Evolutionary conservation across 257 asterid genomes (phyloP).

Genomic region (Nicotiana tomentosiformis): DNA sequence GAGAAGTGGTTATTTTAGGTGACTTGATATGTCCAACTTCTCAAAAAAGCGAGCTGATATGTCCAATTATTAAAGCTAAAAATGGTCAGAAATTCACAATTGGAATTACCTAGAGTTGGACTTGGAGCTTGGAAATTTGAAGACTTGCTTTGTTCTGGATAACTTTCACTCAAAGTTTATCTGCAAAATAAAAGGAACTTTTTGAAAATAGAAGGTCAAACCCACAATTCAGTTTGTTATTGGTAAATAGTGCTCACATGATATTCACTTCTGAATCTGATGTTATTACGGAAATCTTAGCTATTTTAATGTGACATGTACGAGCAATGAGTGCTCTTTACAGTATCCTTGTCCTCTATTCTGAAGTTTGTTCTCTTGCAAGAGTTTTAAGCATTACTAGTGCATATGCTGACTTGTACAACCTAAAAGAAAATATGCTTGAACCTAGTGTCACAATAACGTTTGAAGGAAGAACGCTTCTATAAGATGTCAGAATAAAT

Average conservation of each 20-base stretch:
- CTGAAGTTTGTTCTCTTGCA: background rate
- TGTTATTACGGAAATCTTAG: background rate
- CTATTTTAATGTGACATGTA: conserved; percentile 2
- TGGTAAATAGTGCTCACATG: background rate
- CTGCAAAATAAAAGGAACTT: background rate
- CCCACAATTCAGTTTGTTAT: background rate
- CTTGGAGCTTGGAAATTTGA: background rate
- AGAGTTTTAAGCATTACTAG: background rate
- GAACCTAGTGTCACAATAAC: background rate
- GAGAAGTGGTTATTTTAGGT: background rate
- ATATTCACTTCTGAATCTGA: background rate
- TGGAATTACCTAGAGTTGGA: background rate
- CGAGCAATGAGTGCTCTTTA: background rate
- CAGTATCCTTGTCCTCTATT: background rate
- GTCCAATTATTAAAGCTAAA: background rate
- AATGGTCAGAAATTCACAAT: background rate
- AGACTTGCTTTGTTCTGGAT: background rate
- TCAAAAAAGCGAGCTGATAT: background rate
- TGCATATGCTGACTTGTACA: conserved; percentile 4
- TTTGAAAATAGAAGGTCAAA: background rate
- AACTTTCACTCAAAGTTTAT: background rate
- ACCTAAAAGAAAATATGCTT: background rate
- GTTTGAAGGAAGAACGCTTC: background rate
- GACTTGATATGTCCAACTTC: no score
- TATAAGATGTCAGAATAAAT: background rate